These are phyloP conservation scores for Stevia rebaudiana DNA, from an alignment of 140 eudicot genomes.

Conservation along the genomic window DNA sequence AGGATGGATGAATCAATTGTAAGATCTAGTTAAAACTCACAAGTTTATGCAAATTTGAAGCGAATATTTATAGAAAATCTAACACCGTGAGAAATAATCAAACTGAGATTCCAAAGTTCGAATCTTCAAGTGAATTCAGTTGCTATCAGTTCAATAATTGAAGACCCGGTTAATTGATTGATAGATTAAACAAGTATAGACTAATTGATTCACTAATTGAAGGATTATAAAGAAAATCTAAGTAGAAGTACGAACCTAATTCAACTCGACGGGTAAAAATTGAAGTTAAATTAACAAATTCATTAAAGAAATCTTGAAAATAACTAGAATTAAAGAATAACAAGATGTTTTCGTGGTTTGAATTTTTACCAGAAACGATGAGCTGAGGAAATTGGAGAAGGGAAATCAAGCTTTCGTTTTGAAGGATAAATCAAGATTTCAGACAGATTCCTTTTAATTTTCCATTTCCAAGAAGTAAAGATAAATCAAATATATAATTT, in stretches of 20 bases:
- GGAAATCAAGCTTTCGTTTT: conserved; percentile 27
- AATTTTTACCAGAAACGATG: conserved; percentile 18
- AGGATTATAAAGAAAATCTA: conserved; percentile 5
- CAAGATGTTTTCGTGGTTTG: conserved; percentile 9
- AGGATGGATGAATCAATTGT: not conserved
- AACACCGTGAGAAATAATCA: conserved; percentile 9
- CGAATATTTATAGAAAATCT: not conserved
- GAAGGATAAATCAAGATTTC: conserved; percentile 27
- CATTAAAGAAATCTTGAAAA: conserved; percentile 14
- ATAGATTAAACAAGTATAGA: conserved; percentile 12
- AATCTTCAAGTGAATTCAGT: conserved; percentile 16
- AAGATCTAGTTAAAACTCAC: conserved; percentile 8
- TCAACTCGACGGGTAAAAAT: conserved; percentile 2
- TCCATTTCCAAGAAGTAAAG: conserved; percentile 22
- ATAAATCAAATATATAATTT: no score
- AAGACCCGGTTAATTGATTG: conserved; percentile 9
- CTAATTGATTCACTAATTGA: not conserved
- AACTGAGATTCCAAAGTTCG: conserved; percentile 13
- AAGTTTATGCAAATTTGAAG: not conserved
- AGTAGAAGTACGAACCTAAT: conserved; percentile 15
- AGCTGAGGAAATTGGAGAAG: not conserved
- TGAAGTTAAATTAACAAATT: not conserved
- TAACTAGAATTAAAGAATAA: conserved; percentile 5
- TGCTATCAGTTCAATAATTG: conserved; percentile 5
- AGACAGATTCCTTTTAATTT: conserved; percentile 13